Base-by-base conservation (phyloP, 768 basidiomycete genomes). In the Pisolithus marmoratus region DNA sequence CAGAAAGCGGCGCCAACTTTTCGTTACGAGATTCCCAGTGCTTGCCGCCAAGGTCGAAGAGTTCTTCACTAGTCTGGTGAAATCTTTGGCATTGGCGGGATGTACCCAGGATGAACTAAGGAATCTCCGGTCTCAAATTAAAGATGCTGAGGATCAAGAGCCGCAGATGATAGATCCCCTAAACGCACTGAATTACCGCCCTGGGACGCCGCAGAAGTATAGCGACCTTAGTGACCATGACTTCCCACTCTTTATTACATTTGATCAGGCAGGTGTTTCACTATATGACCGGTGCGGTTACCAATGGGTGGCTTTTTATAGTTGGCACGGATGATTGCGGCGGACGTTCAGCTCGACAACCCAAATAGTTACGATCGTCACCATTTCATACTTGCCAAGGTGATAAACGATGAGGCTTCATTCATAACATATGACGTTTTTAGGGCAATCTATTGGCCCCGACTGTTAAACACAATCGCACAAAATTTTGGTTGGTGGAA, bases 171-270 rank as follows among this genome's bases (percentile, higher is more conserved):
- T 58, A 2, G 77, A 83, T 22, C 43, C 43, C 15, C 15, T 44
- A 15, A 5, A 6, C 34, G 27, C 23, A 8, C 17, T 24, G 5
- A 19, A 53, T 38, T 37, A 79, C 80, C 27, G 66, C 74, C 38
- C 60, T 60, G 0, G 61, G 67, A 37, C 69, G 5, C 83, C 84
- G 1, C 48, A 57, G 20, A 68, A 63, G 20, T 85, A 74, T 54
- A 82, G 80, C 51, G 70, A 75, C 8, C 69, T 87, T 11, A 55
- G 67, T 22, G 81, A 83, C 44, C 57, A 72, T 1, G 74, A 87
- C 57, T 87, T 85, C 50, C 85, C 85, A 0, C 65, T 86, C 29
- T 86, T 86, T 56, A 57, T 83, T 1, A 82, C 84, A 0, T 81
- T 79, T 53, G 77, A 84, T 59, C 72, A 71, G 38, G 83, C 82